Evolutionary conservation across 306 rosid species (phyloP).

Genomic region (Dryas octopetala): DNA sequence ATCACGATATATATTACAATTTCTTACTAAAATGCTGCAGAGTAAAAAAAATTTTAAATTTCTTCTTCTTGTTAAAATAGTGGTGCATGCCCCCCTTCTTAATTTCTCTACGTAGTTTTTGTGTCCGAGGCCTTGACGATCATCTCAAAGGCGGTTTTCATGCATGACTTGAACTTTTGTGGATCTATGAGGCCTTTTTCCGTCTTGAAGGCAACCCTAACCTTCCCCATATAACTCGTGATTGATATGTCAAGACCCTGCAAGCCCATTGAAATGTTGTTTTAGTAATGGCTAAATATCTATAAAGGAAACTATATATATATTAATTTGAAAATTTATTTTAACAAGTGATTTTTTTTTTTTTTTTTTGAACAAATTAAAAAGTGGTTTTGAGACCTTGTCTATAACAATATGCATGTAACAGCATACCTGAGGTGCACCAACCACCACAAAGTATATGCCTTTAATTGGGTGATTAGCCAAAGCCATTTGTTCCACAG

Average conservation of each 20-base stretch:
- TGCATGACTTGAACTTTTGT: conserved; percentile 34
- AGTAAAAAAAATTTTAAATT: too few relatives aligned
- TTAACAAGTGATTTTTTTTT: too few relatives aligned
- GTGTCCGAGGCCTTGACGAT: conserved; percentile 37
- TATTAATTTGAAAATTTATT: not conserved
- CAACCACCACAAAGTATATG: conserved; percentile 38
- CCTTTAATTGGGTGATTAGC: conserved; percentile 43
- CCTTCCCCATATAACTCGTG: conserved; percentile 45
- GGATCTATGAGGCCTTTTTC: conserved; percentile 45
- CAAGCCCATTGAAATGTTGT: not conserved
- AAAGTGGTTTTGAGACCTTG: too few relatives aligned
- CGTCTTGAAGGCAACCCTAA: conserved; percentile 37
- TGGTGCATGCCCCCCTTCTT: too few relatives aligned
- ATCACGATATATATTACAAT: too few relatives aligned
- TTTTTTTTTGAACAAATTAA: not conserved
- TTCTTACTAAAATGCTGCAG: too few relatives aligned
- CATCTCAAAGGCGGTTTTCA: conserved; percentile 47
- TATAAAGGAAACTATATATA: not conserved
- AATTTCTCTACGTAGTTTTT: not conserved
- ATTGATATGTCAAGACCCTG: conserved; percentile 34
- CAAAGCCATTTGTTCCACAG: conserved; percentile 52
- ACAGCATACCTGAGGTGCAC: conserved; percentile 55
- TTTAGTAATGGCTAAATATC: too few relatives aligned
- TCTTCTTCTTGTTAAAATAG: too few relatives aligned
- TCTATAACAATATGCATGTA: not conserved